A percentile compares a stretch with the other conserved stretches of the same genome.
Evolutionary conservation across 768 basidiomycete species (phyloP).

Genomic region (Naganishia onofrii): DNA sequence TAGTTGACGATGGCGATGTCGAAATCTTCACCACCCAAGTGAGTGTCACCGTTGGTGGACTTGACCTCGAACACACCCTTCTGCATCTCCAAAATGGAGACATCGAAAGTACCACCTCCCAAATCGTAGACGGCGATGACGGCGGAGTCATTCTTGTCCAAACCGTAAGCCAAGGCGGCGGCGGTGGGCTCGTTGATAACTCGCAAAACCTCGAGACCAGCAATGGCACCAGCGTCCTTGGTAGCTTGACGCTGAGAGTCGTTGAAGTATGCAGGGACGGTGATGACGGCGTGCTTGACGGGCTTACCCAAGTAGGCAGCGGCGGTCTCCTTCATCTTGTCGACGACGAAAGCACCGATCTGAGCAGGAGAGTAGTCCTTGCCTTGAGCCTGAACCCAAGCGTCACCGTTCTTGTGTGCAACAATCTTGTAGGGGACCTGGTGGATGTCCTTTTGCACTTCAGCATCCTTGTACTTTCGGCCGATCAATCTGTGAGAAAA

Average conservation of each 20-base stretch:
- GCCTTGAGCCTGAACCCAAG: conserved; percentile 74
- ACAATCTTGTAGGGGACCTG: conserved; percentile 64
- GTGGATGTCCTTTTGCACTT: conserved; percentile 84
- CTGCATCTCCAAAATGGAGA: conserved; percentile 98
- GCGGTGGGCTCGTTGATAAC: conserved; percentile 99
- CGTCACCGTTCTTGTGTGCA: conserved; percentile 56
- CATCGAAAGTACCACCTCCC: conserved; percentile 98
- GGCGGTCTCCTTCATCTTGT: conserved; percentile 94
- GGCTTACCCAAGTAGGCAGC: conserved; percentile 88
- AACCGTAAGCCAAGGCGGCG: conserved; percentile 95
- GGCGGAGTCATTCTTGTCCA: conserved; percentile 77
- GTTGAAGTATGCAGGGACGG: conserved; percentile 98
- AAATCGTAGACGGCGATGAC: conserved; percentile 98
- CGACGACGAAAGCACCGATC: conserved; percentile 53
- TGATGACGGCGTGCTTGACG: conserved; percentile 91
- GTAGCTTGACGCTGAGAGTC: conserved; percentile 99
- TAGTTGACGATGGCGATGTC: conserved; percentile 83
- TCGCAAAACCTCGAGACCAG: conserved; percentile 93
- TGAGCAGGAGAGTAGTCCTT: conserved; percentile 66
- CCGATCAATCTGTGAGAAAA: conserved; percentile 61
- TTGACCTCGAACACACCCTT: conserved; percentile 99
- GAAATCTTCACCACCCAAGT: conserved; percentile 96
- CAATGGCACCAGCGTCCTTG: conserved; percentile 95
- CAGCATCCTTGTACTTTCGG: conserved; percentile 85
- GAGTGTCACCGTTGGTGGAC: conserved; percentile 98